Conservation (phyloP, 495 filamentous ascomycete species). For the Aspergillus conjunctus region DNA sequence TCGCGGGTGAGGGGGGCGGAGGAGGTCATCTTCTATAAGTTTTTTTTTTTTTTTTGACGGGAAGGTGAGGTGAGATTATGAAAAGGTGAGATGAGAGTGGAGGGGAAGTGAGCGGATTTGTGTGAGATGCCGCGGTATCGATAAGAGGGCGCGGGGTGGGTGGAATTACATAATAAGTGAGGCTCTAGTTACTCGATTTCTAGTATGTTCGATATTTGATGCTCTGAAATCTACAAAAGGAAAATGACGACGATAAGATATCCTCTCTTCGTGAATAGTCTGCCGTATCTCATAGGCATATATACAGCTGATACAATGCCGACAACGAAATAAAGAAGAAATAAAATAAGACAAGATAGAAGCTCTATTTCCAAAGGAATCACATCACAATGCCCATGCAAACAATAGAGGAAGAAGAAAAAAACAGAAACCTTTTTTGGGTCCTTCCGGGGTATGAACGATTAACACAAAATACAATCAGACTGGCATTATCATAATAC, state of each 20-base stretch:
- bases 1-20: too few species aligned
- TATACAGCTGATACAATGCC: neutral
- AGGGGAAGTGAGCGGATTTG: neutral
- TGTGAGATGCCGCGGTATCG: neutral
- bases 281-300: slow-evolving; percentile 2
- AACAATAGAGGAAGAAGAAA: slow-evolving; percentile 26
- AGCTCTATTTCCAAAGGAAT: slow-evolving; percentile 25
- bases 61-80: neutral
- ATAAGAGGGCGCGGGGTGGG: slow-evolving; percentile 2
- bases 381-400: slow-evolving; percentile 31
- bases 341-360: slow-evolving; percentile 5
- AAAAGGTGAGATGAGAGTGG: neutral
- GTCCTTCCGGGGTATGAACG: slow-evolving; percentile 24
- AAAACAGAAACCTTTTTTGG: slow-evolving; percentile 18
- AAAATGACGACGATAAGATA: too few species aligned
- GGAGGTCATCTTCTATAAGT: neutral
- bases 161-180: neutral
- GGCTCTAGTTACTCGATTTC: too few species aligned
- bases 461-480: neutral
- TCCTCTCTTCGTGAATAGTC: neutral
- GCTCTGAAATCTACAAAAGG: too few species aligned
- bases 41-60: neutral
- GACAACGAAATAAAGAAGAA: neutral
- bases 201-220: too few species aligned
- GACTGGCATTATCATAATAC: slow-evolving; percentile 16